Percentiles rank a stretch among this genome's conserved stretches.
These are phyloP conservation scores for Dictyostelium capitatum DNA, from an alignment of 78 protist genomes.

Conservation along the genomic window DNA sequence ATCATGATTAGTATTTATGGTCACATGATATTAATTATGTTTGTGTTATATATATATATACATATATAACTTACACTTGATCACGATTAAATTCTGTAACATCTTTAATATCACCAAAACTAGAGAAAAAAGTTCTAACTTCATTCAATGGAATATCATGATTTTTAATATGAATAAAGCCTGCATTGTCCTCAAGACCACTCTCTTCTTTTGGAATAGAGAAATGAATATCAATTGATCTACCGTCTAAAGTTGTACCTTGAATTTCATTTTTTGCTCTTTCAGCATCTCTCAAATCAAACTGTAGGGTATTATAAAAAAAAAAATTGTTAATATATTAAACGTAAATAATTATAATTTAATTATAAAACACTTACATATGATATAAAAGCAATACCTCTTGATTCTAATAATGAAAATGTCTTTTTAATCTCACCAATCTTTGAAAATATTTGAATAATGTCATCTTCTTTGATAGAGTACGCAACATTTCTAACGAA, in stretches of 20 bases:
- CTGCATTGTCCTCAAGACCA: constrained; percentile 60
- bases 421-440: constrained; percentile 69
- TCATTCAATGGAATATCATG: constrained; percentile 33
- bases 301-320: constrained; percentile 1
- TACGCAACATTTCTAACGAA: constrained; percentile 80
- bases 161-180: constrained; percentile 49
- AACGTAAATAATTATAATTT: not conserved
- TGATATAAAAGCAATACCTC: constrained; percentile 82
- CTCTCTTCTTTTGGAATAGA: constrained; percentile 76
- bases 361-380: constrained; percentile 44
- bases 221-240: constrained; percentile 78
- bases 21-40: no score
- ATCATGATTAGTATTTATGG: not conserved
- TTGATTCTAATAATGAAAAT: constrained; percentile 58
- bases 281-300: constrained; percentile 79
- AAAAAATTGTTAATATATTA: not conserved
- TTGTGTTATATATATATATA: not conserved
- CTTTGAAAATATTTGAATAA: constrained; percentile 29
- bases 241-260: constrained; percentile 21
- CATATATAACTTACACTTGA: constrained; percentile 26
- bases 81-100: constrained; percentile 59
- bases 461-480: constrained; percentile 7
- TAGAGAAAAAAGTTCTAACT: constrained; percentile 45
- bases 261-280: constrained; percentile 65
- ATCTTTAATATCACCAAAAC: constrained; percentile 70